phyloP scores from a whole-genome alignment of 139 green algal genomes.

The Ulvella scutata region DNA sequence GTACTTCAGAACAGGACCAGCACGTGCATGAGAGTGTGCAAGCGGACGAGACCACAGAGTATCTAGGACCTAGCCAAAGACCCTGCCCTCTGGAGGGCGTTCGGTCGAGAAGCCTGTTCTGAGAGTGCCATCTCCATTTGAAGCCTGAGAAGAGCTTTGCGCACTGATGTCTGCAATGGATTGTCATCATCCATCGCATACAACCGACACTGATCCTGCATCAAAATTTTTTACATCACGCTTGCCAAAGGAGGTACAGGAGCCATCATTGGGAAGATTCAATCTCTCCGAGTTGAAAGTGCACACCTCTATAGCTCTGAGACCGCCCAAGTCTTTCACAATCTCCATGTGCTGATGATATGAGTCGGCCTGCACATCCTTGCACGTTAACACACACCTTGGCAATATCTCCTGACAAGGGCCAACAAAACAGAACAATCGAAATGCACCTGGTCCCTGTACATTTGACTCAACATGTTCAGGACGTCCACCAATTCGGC shows the following conservation, averaged over 20 bases:
- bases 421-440: not conserved
- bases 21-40: too few relatives aligned
- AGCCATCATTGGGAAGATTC: not conserved
- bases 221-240: not conserved
- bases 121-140: not conserved
- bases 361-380: not conserved
- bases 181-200: slow-evolving; percentile 1
- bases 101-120: too few relatives aligned
- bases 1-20: too few relatives aligned
- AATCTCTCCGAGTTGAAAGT: not conserved
- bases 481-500: not conserved
- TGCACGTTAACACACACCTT: not conserved
- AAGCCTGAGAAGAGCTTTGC: not conserved
- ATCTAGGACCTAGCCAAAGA: too few relatives aligned
- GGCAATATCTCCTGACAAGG: not conserved
- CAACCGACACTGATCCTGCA: not conserved
- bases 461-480: slow-evolving; percentile 1
- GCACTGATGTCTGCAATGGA: not conserved
- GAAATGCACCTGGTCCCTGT: not conserved
- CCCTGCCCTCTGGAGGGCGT: too few relatives aligned
- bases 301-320: not conserved
- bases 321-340: not conserved
- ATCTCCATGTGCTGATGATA: not conserved
- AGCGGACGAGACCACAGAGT: too few relatives aligned
- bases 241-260: not conserved